Percentiles rank a stretch among this genome's conserved stretches.
Evolutionary conservation across 164 flowering plant genomes (phyloP).

Genomic region (Vitis rotundifolia): DNA sequence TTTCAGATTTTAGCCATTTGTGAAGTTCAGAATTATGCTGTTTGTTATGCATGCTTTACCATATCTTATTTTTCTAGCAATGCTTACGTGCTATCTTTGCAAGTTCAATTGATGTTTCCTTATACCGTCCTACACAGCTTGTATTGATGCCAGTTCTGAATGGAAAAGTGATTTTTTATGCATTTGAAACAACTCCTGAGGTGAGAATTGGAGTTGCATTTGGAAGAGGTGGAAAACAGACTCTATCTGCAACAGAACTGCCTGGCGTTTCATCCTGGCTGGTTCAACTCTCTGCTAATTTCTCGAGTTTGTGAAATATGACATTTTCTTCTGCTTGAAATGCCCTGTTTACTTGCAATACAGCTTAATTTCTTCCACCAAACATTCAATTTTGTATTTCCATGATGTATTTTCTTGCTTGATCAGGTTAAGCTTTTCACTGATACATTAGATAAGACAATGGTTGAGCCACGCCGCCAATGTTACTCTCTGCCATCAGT

Average conservation of each 20-base stretch:
- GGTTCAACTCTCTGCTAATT: constrained; percentile 40
- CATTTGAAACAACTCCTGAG: constrained; percentile 82
- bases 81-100: not conserved
- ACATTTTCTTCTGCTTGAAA: no score
- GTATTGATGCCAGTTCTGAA: constrained; percentile 79
- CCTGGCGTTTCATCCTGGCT: constrained; percentile 98
- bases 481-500: constrained; percentile 71
- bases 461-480: constrained; percentile 95
- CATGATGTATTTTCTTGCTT: constrained; percentile 5
- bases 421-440: constrained; percentile 72
- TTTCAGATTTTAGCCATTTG: no score
- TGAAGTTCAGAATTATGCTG: no score
- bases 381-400: no score
- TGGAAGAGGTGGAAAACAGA: constrained; percentile 94
- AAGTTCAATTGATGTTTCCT: constrained; percentile 7
- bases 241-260: constrained; percentile 84
- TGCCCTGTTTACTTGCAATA: no score
- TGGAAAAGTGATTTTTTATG: constrained; percentile 82
- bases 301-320: no score
- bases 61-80: no score
- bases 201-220: constrained; percentile 86
- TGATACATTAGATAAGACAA: constrained; percentile 77
- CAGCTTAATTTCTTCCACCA: no score
- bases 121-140: constrained; percentile 45
- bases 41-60: no score